Base-by-base conservation (phyloP, 2,329 filamentous ascomycete genomes). In the Penicillium corylophilum region DNA sequence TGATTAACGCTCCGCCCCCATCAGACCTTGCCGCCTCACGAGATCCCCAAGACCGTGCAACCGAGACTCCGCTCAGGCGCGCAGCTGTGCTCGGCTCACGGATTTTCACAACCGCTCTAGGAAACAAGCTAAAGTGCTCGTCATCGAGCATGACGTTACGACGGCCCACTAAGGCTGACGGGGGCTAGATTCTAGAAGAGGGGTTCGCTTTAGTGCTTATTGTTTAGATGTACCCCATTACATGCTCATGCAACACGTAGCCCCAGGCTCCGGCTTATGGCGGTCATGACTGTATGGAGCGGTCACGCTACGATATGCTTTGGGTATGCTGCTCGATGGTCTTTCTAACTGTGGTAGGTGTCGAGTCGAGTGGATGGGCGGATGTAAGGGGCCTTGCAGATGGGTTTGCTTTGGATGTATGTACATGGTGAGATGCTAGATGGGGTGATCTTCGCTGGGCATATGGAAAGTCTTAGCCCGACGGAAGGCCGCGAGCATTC, bases 171-270 rank as follows among this genome's bases (percentile, higher is more conserved):
- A 55, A 46, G 53, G 55, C 55, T 55, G 53, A 55, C 28, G 40
- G 45, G 47, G 42, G 33, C 41, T 9, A 13, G 31, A 42, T 57
- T 57, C 53, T 44, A 46, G 43, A 55, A 46, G 50, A 54, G 48
- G 31, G 46, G 43, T 39, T 28, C 29, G 31, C 45, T 51, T 28
- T 58, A 58, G 55, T 53, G 55, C 55, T 58, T 55, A 58, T 58
- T 36, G n/a, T n/a, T 48, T 40, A 33, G 26, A 41, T 31, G 42
- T 13, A 43, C 38, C 49, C 49, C 46, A 40, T 36, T 24, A 48
- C 40, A 24, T 16, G 18, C 22, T 12, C 26, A 35, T 15, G 23
- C 31, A 24, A 40, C 4, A 36, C 28, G 28, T 35, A 36, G 45
- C n/a, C 15, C 36, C 6, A 31, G 31, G n/a, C 5, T 16, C 6